Base-by-base conservation (phyloP, 768 basidiomycete genomes). In the Suillus occidentalis region DNA sequence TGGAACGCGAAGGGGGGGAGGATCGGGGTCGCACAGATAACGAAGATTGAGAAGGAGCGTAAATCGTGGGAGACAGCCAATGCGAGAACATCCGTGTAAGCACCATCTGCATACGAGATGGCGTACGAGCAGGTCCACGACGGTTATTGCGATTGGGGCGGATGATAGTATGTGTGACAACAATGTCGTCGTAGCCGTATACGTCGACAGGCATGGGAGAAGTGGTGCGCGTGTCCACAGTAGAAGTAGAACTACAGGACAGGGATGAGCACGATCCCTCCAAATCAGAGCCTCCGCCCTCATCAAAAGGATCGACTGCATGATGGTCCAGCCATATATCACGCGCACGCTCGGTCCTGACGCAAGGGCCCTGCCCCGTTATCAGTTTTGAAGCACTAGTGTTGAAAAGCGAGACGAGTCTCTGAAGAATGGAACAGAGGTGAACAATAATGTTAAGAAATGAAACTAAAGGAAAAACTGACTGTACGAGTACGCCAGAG, bases 311-410 rank as follows among this genome's bases (percentile, higher is more conserved):
- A 43, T 76, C 70, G 64, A 76, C 65, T 66, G 76, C 75, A 59
- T 76, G 72, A 36, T 76, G 75, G 72, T 76, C 73, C 39, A 68
- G 70, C 75, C 75, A 75, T 18, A 75, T 61, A 22, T 25, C 22
- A 25, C 14, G 6, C 14, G 13, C 14, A 3, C 22, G 59, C 65
- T 47, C 34, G 65, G 60, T 60, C 13, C 31, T 62, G 25, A 18
- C 14, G 45, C 72, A 59, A n/a, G 76, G 47, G 57, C 66, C 18
- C 50, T 76, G 75, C 0, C 76, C 72, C 75, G 72, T 77, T 47
- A 64, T 61, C 39, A 40, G 56, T 56, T 68, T 57, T n/a, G 69
- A 59, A 13, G 60, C 63, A 31, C 65, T 22, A 39, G 65, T 61
- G 50, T 64, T 22, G 61, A 61, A 50, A 64, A 58, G 58, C 50